Percentiles rank a stretch among this genome's conserved stretches.
These are phyloP conservation scores for Eudorina sp. DNA, from an alignment of 139 green algal genomes.

Conservation along the genomic window DNA sequence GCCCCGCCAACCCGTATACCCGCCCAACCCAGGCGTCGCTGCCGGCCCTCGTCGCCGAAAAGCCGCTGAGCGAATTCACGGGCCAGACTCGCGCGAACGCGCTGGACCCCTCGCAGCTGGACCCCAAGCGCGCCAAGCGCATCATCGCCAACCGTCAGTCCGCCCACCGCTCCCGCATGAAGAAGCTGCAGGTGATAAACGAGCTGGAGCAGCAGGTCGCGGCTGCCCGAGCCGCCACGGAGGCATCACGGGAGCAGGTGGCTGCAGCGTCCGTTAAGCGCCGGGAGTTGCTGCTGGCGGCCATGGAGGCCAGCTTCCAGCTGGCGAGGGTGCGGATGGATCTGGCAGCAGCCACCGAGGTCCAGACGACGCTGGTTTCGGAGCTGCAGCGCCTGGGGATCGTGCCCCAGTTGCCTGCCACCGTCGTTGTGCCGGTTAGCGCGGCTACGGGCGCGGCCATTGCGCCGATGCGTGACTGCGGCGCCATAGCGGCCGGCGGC, in stretches of 20 bases:
- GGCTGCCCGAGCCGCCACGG: background rate
- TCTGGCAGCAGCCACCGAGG: background rate
- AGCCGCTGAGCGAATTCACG: slow-evolving; percentile 44
- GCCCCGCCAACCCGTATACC: no score
- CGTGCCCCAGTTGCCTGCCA: background rate
- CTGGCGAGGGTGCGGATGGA: slow-evolving; percentile 3
- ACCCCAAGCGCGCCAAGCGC: slow-evolving; percentile 62
- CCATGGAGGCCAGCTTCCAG: background rate
- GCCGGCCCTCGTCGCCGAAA: background rate
- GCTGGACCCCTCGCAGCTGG: slow-evolving; percentile 58
- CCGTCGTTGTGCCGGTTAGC: no score
- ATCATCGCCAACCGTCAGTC: slow-evolving; percentile 73
- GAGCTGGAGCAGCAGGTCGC: slow-evolving; percentile 46
- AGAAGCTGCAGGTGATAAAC: slow-evolving; percentile 60
- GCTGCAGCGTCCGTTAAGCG: slow-evolving; percentile 32
- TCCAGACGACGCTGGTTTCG: background rate
- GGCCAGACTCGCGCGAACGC: slow-evolving; percentile 65
- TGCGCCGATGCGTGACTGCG: no score
- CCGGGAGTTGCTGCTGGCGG: slow-evolving; percentile 29
- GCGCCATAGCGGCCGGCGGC: no score
- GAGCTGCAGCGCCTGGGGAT: slow-evolving; percentile 31
- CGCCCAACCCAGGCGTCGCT: background rate
- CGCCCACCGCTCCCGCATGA: slow-evolving; percentile 66
- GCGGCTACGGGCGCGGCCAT: no score
- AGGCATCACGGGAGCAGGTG: slow-evolving; percentile 45